A percentile compares a stretch with the other conserved stretches of the same genome.
Conservation (phyloP, 805 yeast genomes). For the Yarrowia alimentaria region DNA sequence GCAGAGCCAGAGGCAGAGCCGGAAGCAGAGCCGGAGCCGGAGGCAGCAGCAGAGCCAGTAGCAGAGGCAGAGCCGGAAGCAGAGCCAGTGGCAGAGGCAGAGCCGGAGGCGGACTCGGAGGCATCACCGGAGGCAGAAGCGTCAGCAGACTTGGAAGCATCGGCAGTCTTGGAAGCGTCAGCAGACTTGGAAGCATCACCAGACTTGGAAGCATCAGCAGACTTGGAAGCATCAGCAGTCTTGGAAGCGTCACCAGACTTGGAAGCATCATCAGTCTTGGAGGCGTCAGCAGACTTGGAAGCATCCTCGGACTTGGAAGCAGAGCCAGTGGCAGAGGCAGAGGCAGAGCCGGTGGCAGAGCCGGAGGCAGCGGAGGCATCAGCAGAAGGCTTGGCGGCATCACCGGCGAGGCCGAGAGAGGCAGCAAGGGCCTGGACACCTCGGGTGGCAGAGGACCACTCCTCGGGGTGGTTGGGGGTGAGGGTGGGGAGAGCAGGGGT, state of each 20-base stretch:
- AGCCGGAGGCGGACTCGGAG: constrained; percentile 7
- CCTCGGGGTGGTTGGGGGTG: constrained; percentile 25
- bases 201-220: background rate
- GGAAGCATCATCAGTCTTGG: constrained; percentile 2
- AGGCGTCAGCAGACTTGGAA: background rate
- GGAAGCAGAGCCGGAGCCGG: no score
- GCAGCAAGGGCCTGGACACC: constrained; percentile 22
- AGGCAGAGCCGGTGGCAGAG: background rate
- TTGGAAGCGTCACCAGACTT: background rate
- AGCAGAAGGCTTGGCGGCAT: background rate
- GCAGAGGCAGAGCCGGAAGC: no score
- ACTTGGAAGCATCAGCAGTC: background rate
- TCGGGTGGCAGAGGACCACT: constrained; percentile 21
- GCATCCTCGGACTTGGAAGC: constrained; percentile 16
- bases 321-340: background rate
- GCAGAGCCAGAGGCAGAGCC: no score
- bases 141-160: constrained; percentile 8
- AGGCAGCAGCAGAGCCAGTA: no score
- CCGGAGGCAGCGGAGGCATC: constrained; percentile 11
- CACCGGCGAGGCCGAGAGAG: constrained; percentile 15
- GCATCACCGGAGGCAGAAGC: background rate
- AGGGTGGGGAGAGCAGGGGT: constrained; percentile 21
- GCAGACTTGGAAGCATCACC: background rate
- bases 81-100: constrained; percentile 1
- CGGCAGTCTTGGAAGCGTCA: constrained; percentile 2